Percentiles rank a stretch among this genome's conserved stretches.
phyloP scores from a whole-genome alignment of 768 basidiomycete genomes.

The Termitomyces sp. region DNA sequence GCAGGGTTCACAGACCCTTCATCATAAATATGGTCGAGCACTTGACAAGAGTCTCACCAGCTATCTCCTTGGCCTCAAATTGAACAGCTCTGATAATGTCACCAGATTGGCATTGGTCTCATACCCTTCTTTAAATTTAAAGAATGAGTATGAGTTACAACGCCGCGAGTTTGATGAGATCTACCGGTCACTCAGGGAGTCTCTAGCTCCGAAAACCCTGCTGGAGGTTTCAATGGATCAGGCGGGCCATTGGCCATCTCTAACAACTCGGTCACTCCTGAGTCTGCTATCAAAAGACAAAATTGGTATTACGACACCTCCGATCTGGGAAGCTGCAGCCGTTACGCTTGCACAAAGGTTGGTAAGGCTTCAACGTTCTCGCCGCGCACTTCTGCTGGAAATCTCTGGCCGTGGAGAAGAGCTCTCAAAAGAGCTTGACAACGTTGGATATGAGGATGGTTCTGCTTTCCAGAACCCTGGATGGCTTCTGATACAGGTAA shows the following conservation, averaged over 20 bases:
- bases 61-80: neutral
- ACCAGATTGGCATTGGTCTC: neutral
- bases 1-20: neutral
- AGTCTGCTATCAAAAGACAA: neutral
- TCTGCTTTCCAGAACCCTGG: neutral
- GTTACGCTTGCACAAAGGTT: neutral
- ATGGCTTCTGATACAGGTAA: constrained; percentile 2
- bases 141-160: neutral
- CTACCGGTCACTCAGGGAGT: neutral
- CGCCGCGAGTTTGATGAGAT: neutral
- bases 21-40: neutral
- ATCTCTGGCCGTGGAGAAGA: neutral
- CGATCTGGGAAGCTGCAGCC: neutral
- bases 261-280: neutral
- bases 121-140: neutral
- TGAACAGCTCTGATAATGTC: neutral
- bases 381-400: neutral
- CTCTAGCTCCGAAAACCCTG: neutral
- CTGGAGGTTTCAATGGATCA: neutral
- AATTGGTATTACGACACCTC: neutral
- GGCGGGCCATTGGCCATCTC: neutral
- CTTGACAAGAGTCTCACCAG: neutral
- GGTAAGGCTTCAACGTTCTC: neutral
- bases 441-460: neutral
- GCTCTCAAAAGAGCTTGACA: neutral